Percentiles rank a stretch among this genome's conserved stretches.
Conservation (phyloP, 768 basidiomycete species). For the Neoboletus subvelutipes region DNA sequence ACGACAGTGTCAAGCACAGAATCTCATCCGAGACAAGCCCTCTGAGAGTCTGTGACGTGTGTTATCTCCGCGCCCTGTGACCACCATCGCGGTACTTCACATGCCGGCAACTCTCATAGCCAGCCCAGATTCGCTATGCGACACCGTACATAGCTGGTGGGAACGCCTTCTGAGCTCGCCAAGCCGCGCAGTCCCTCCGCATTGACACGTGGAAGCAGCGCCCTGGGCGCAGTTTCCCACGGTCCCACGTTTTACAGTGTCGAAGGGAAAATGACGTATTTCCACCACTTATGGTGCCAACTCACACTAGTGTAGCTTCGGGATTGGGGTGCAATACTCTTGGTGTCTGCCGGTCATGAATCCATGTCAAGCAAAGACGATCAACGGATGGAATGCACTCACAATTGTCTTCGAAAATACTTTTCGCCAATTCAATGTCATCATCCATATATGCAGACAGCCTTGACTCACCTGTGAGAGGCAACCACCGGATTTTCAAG, state of each 20-base stretch:
- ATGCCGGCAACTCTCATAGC: slow-evolving; percentile 23
- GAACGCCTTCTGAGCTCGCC: not conserved
- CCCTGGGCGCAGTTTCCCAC: slow-evolving; percentile 31
- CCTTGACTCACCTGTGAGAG: slow-evolving; percentile 19
- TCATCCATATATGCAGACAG: not conserved
- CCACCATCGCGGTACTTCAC: slow-evolving; percentile 9
- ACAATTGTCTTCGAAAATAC: slow-evolving; percentile 15
- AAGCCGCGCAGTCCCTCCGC: slow-evolving; percentile 4
- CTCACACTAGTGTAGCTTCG: slow-evolving; percentile 22
- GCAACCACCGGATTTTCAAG: slow-evolving; percentile 12
- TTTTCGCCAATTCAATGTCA: slow-evolving; percentile 6
- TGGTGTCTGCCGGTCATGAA: slow-evolving; percentile 7
- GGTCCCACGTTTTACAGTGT: slow-evolving; percentile 43
- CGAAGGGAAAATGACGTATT: slow-evolving; percentile 31
- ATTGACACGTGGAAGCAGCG: slow-evolving; percentile 20
- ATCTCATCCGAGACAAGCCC: slow-evolving; percentile 28
- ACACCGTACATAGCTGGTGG: slow-evolving; percentile 1
- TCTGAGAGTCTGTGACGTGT: slow-evolving; percentile 19
- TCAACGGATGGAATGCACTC: slow-evolving; percentile 6
- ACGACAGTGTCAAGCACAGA: slow-evolving; percentile 17
- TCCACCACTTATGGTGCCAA: slow-evolving; percentile 6
- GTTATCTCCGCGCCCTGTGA: slow-evolving; percentile 23
- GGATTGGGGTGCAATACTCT: not conserved
- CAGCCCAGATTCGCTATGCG: slow-evolving; percentile 3
- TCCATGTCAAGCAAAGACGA: slow-evolving; percentile 6